These are phyloP conservation scores for Hypoxylon sp. DNA, from an alignment of 2,329 filamentous ascomycete species.

Conservation along the genomic window DNA sequence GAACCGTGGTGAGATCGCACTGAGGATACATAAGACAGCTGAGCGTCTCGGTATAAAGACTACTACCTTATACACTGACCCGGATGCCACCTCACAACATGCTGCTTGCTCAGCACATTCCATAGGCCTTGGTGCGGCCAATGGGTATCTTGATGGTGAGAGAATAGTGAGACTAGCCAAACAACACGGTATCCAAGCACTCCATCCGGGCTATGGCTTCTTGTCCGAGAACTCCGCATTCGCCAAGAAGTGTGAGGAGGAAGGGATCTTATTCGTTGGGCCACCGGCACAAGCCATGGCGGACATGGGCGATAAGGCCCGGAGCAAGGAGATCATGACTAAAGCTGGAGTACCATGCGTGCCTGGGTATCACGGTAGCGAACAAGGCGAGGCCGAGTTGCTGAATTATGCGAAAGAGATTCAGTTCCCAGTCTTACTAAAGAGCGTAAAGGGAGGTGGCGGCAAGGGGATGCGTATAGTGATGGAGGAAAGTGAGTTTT, in stretches of 20 bases:
- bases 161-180: slow-evolving; percentile 92
- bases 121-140: slow-evolving; percentile 84
- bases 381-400: slow-evolving; percentile 77
- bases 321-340: slow-evolving; percentile 95
- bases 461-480: slow-evolving; percentile 90
- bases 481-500: slow-evolving; percentile 76
- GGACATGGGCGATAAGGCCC: slow-evolving; percentile 78
- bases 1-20: slow-evolving; percentile 95
- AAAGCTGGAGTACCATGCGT: slow-evolving; percentile 96
- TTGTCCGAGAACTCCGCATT: slow-evolving; percentile 94
- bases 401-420: slow-evolving; percentile 79
- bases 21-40: slow-evolving; percentile 92
- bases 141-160: slow-evolving; percentile 93
- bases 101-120: slow-evolving; percentile 87
- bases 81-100: slow-evolving; percentile 89
- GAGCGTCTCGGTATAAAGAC: slow-evolving; percentile 90
- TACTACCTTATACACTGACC: slow-evolving; percentile 94
- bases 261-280: slow-evolving; percentile 94
- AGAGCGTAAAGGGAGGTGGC: slow-evolving; percentile 85
- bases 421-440: slow-evolving; percentile 79
- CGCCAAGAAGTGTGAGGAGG: slow-evolving; percentile 87
- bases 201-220: slow-evolving; percentile 97
- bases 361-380: slow-evolving; percentile 91
- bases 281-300: slow-evolving; percentile 85
- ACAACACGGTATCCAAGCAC: slow-evolving; percentile 86